Base-by-base conservation (phyloP, 208 protist genomes). In the Wallacemonas sp. region DNA sequence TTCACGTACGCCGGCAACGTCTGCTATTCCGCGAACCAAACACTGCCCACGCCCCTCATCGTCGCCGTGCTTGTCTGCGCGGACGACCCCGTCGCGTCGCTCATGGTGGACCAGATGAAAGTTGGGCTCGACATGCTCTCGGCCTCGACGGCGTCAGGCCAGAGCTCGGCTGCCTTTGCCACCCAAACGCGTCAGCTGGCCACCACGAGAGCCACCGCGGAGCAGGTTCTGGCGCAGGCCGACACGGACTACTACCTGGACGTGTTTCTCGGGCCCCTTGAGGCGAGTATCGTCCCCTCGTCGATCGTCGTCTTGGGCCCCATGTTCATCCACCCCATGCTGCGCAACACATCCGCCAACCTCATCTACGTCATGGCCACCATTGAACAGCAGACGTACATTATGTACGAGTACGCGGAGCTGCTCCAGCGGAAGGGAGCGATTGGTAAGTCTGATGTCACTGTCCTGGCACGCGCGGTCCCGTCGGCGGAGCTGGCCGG, bases 301-400 rank as follows among this genome's bases (percentile, higher is more conserved):
- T 26, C 52, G 14, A 34, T 58, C 11, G 2, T 58, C 5, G 52
- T 30, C 3, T 4, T 58, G 2, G 52, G 52, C 32, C 52, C 52
- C 2, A 58, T 58, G 52, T 21, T 30, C 16, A 34, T 23, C 14
- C 11, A 8, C 52, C 52, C 52, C 4, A 8, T 19, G n/a, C 26
- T 68, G 19, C 48, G 16, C 26, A 34, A 24, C n/a, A 8, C 17
- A 16, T 32, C 17, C 61, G 19, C 46, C n/a, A 78, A 72, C 58
- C 43, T 62, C n/a, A 23, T 82, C 27, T 67, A 61, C 47, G 5
- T 82, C 29, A 70, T 64, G 34, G 67, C 76, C 21, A 70, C 65
- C 9, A 27, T 78, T 41, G 72, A 58, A 55, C 71, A 82, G 64
- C 36, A 82, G 58, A 63, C 72, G 9, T 82, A 71, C 38, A 52